A percentile compares a stretch with the other conserved stretches of the same genome.
Conservation (phyloP, 768 basidiomycete genomes). For the Hortiboletus campestris region DNA sequence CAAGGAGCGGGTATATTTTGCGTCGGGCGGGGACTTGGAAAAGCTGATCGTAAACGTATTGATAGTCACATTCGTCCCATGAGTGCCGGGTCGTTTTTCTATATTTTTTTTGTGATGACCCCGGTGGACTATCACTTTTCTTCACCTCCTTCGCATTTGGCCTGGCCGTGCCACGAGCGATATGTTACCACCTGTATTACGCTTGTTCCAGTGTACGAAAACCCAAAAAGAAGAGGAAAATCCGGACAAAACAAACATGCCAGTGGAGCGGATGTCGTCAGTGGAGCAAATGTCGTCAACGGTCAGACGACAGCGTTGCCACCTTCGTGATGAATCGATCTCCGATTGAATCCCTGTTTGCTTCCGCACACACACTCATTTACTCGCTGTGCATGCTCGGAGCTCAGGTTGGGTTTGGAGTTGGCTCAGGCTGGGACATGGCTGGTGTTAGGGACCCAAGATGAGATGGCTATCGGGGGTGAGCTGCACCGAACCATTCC, state of each 20-base stretch:
- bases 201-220: neutral
- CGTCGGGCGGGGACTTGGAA: constrained; percentile 63
- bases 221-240: constrained; percentile 10
- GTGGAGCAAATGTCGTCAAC: neutral
- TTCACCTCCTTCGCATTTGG: neutral
- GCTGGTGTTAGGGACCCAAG: too few relatives aligned
- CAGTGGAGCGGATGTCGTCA: neutral
- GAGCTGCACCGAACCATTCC: too few relatives aligned
- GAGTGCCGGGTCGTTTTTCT: constrained; percentile 17
- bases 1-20: constrained; percentile 68
- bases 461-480: too few relatives aligned
- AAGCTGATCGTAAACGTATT: constrained; percentile 77
- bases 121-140: neutral
- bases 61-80: constrained; percentile 67
- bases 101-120: neutral
- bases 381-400: too few relatives aligned
- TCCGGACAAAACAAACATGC: neutral
- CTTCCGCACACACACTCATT: neutral
- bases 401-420: neutral
- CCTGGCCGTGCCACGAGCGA: constrained; percentile 1
- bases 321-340: neutral
- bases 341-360: neutral
- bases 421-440: too few relatives aligned
- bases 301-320: neutral
- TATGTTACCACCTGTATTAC: constrained; percentile 15